Base-by-base conservation (phyloP, 164 flowering plant species). In the Protea cynaroides region DNA sequence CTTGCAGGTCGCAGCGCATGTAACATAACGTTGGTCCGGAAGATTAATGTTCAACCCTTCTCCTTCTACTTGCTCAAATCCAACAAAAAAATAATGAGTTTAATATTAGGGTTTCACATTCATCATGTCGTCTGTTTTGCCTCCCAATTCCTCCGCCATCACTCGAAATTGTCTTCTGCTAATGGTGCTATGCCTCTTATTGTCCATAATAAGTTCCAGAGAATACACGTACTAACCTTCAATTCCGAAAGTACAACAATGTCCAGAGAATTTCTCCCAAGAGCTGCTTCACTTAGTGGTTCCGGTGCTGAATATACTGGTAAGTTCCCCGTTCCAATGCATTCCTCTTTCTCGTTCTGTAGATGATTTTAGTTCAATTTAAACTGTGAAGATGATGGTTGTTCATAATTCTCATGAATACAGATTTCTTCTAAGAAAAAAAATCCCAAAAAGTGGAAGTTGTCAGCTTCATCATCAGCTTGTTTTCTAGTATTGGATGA, bases 231-330 rank as follows among this genome's bases (percentile, higher is more conserved):
- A 17, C 25, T 12, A 17, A 53, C 47, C 5, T 17, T 49, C 62
- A 15, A 52, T 37, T 53, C 25, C 8, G 36, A 15, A 25, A 51
- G n/a, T 21, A 37, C 34, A 6, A 50, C 8, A 23, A 29, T 29
- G 36, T 19, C 34, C 34, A 3, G 34, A 5, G 49, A 40, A 1
- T 9, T 7, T 43, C 69, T 56, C 44, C 56, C 14, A 25, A 11
- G 37, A 54, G 72, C 79, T 46, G 57, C 73, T 37, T 58, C 76
- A 14, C 57, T 75, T 29, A 53, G 69, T 58, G 82, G 78, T 56
- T 76, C 78, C 46, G 73, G 65, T 21, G 74, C 75, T 8, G 76
- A 73, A 23, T 79, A 72, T 65, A 40, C 79, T 4, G 84, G 84
- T 76, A n/a, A 56, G 23, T 61, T 21, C 43, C 11, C 25, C 22